phyloP scores from a whole-genome alignment of 2,329 filamentous ascomycete genomes.

The Metarhizium sp. region DNA sequence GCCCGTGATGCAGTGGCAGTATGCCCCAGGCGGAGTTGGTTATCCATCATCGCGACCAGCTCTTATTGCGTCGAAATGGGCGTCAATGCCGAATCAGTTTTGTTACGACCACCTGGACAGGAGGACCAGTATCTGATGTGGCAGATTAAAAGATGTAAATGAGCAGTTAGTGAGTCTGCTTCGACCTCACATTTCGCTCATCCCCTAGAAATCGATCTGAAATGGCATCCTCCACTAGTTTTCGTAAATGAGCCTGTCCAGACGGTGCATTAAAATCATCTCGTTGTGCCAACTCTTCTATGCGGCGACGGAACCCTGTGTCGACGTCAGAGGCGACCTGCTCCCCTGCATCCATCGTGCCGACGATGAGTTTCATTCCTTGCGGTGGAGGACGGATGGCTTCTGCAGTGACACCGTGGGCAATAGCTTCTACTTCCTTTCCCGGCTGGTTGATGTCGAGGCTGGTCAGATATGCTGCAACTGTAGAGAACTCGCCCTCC shows the following conservation, averaged over 20 bases:
- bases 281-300: conserved; percentile 78
- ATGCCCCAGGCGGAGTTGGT: conserved; percentile 41
- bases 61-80: conserved; percentile 37
- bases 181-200: conserved; percentile 55
- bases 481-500: conserved; percentile 68
- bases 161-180: conserved; percentile 36
- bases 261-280: conserved; percentile 76
- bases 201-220: conserved; percentile 53
- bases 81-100: conserved; percentile 39
- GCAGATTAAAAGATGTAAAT: conserved; percentile 43
- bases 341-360: conserved; percentile 57
- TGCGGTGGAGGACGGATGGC: conserved; percentile 58
- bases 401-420: conserved; percentile 19
- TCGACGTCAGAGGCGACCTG: conserved; percentile 59
- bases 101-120: conserved; percentile 41
- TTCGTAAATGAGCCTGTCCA: conserved; percentile 69
- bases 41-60: conserved; percentile 42
- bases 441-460: conserved; percentile 18
- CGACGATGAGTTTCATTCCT: conserved; percentile 69
- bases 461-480: conserved; percentile 59
- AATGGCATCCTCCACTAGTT: conserved; percentile 73
- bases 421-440: conserved; percentile 18
- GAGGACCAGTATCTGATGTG: conserved; percentile 49
- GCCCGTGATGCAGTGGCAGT: conserved; percentile 35
- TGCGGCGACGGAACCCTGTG: conserved; percentile 72